These are phyloP conservation scores for Ogataea parapolymorpha DNA, from an alignment of 805 yeast species.

Conservation along the genomic window DNA sequence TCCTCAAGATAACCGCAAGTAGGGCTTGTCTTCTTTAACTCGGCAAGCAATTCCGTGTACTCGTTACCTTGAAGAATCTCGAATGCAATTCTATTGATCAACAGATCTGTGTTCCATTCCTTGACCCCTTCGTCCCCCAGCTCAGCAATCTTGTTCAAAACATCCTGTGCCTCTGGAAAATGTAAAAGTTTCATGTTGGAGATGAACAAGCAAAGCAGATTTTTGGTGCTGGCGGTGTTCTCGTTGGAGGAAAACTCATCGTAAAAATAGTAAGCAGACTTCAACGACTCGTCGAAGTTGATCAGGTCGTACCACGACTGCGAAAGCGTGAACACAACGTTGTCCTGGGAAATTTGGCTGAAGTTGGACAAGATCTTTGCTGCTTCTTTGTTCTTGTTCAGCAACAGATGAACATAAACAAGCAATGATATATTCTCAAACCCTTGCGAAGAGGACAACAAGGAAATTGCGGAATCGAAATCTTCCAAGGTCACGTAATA, in stretches of 20 bases:
- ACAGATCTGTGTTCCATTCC: constrained; percentile 40
- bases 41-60: constrained; percentile 24
- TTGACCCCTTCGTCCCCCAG: constrained; percentile 9
- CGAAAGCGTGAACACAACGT: constrained; percentile 69
- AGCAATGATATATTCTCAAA: constrained; percentile 38
- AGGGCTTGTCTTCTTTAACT: constrained; percentile 47
- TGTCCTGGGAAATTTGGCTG: constrained; percentile 60
- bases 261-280: constrained; percentile 57
- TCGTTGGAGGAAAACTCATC: constrained; percentile 75
- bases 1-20: constrained; percentile 51
- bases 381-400: constrained; percentile 44
- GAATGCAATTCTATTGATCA: constrained; percentile 65
- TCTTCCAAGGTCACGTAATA: constrained; percentile 34
- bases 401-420: constrained; percentile 38
- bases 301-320: constrained; percentile 60
- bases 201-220: constrained; percentile 62
- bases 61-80: constrained; percentile 51
- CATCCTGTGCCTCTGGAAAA: constrained; percentile 76
- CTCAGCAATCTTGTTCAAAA: constrained; percentile 42
- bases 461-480: constrained; percentile 41
- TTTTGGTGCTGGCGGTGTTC: constrained; percentile 39
- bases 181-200: constrained; percentile 77
- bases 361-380: constrained; percentile 42
- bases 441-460: constrained; percentile 33
- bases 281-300: constrained; percentile 42